These are phyloP conservation scores for Camelina neglecta DNA, from an alignment of 345 rosid species.

Conservation along the genomic window DNA sequence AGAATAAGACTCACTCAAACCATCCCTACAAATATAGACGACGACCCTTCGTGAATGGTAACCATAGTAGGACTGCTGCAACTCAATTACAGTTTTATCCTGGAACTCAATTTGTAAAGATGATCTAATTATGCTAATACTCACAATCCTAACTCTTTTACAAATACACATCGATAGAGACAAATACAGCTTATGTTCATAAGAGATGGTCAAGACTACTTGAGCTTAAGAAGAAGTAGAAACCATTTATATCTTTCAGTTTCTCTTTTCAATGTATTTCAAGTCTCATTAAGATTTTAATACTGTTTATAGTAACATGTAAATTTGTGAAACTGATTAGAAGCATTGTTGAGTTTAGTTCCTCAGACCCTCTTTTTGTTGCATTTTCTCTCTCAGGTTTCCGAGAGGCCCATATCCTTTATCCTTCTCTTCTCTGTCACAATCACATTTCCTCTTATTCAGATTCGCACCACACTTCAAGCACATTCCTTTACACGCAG, in stretches of 20 bases:
- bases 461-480: slow-evolving; percentile 76
- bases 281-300: slow-evolving; percentile 17
- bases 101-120: not conserved
- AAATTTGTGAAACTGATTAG: not conserved
- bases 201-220: no score
- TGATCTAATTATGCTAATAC: not conserved
- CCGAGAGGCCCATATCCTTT: slow-evolving; percentile 70
- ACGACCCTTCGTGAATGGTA: no score
- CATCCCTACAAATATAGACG: no score
- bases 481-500: slow-evolving; percentile 81
- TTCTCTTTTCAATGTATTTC: not conserved
- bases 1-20: no score
- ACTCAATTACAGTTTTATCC: not conserved
- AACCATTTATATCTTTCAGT: not conserved
- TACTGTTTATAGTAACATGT: slow-evolving; percentile 9
- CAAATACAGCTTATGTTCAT: not conserved
- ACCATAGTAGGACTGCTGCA: not conserved
- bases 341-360: slow-evolving; percentile 19
- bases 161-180: not conserved
- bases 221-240: not conserved
- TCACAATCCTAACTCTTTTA: not conserved
- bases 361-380: slow-evolving; percentile 44
- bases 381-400: slow-evolving; percentile 69
- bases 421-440: slow-evolving; percentile 54
- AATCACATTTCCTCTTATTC: slow-evolving; percentile 66